Percentiles rank a stretch among this genome's conserved stretches.
Conservation (phyloP, 768 basidiomycete species). For the Boletus patriciae region DNA sequence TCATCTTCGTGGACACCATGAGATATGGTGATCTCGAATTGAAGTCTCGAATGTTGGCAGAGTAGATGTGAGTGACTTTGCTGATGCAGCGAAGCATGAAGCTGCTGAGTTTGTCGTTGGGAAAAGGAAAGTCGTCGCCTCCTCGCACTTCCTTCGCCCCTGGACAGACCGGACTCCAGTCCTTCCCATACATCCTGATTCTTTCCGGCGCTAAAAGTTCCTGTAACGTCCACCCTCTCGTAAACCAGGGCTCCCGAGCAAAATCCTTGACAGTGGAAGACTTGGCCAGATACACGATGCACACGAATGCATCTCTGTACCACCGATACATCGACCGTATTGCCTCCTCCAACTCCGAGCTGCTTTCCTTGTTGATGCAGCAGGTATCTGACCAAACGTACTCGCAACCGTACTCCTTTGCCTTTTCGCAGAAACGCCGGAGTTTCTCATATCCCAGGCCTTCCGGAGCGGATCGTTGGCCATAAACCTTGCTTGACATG, state of each 20-base stretch:
- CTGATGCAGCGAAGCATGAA: conserved; percentile 3
- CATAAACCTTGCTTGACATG: conserved; percentile 6
- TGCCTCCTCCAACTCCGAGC: conserved; percentile 14
- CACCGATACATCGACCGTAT: conserved; percentile 16
- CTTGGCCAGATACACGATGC: conserved; percentile 12
- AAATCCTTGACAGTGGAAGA: conserved; percentile 5
- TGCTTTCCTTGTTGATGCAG: conserved; percentile 16
- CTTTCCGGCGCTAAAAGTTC: conserved; percentile 13
- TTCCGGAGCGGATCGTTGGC: background rate
- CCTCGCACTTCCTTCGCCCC: background rate
- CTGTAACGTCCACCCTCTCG: conserved; percentile 15
- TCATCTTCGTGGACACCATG: conserved; percentile 15
- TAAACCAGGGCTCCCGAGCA: conserved; percentile 9
- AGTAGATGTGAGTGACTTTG: background rate
- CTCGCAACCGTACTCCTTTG: conserved; percentile 11
- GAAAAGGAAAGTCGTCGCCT: conserved; percentile 2
- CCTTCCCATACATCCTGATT: conserved; percentile 9
- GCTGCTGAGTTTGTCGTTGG: conserved; percentile 12
- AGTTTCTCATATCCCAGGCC: conserved; percentile 15
- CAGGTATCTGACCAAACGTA: conserved; percentile 28
- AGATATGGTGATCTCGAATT: background rate
- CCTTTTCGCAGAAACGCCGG: conserved; percentile 14
- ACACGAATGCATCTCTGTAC: conserved; percentile 14
- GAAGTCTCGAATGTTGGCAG: background rate
- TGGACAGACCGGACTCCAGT: conserved; percentile 10